Base-by-base conservation (phyloP, 352 stramenopile genomes). In the Globisporangium viniferum region DNA sequence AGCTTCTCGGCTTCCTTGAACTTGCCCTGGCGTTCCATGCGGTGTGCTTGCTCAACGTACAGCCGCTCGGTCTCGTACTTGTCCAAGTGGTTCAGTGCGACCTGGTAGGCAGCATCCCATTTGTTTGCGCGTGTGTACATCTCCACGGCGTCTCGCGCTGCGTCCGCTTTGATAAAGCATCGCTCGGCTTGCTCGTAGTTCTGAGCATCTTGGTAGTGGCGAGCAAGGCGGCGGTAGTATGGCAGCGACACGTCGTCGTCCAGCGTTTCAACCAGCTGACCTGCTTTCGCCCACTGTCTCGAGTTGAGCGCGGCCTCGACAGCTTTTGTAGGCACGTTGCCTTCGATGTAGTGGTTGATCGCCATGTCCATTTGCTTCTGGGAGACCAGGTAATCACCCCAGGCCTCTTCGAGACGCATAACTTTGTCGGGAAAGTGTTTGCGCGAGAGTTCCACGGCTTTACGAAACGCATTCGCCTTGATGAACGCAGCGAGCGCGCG, bases 331-430 rank as follows among this genome's bases (percentile, higher is more conserved):
- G 90, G 81, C 4, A 94, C 90, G 57, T 97, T 97, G 1, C 93
- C 94, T 78, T 98, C 94, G 46, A 98, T 98, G 78, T 97, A 98
- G 74, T 98, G 94, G 74, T 98, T 98, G 72, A 98, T 98, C 20
- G 95, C 95, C 89, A 97, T 97, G 70, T 98, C 95, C 75, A 98
- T 92, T 77, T 98, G 92, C 78, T 98, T 97, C 63, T 97, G 86
- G 18, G 77, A 88, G 29, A 98, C 88, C 5, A 98, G 76, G 71
- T 94, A 98, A 72, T 98, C 94, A 44, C 95, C 95, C 95, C 95
- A 98, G 18, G 76, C 82, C 62, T 98, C 90, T 67, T 98, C 91
- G 2, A 98, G 79, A 7, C 86, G 85, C 63, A 98, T 79, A 18
- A 96, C 85, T 66, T 98, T 94, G 72, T 90, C 90, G 0, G 94